Evolutionary conservation across 1,139 yeast species (phyloP), one percentile per base, ranked within the genome.

Genomic region (Komagataea norvegica): DNA sequence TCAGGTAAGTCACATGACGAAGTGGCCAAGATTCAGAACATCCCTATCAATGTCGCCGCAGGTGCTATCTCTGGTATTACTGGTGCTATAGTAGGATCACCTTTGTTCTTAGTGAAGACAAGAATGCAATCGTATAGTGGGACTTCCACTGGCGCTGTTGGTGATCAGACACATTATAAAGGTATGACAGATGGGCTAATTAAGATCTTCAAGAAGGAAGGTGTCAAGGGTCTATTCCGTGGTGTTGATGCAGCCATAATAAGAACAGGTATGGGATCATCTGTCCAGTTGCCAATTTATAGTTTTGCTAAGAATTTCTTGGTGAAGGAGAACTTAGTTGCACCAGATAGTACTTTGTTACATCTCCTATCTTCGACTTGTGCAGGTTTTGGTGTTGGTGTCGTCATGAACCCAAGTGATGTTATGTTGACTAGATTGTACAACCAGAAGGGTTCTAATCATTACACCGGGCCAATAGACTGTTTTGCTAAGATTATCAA

Each of bases 341-440:
- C 21, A 10, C 18, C 25, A 21, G 41, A 37, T n/a, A 84, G 94
- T 3, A 74, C 93, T 6, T 66, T 71, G 2, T 67, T 84, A 47
- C 96, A 88, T 60, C 70, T 91, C 48, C 51, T 74, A 11, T 77
- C 96, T 1, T 79, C 93, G 25, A 77, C 93, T 1, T 67, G 74
- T 47, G 82, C 96, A 7, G 98, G 98, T 31, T 62, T 88, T 35
- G 96, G 95, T 47, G 97, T 91, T 22, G 91, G 94, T 38, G 70
- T 89, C 25, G 96, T 86, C 27, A 89, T 93, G 96, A 89, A 88
- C 59, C 97, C 97, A 14, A 87, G 95, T 79, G 98, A 91, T 60
- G 97, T 91, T 38, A 75, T 91, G 38, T 69, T 91, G 64, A 91
- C 98, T 2, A 74, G 98, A 65, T 82, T 93, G 61, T 91, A 89